phyloP scores from a whole-genome alignment of 116 monocot species.

The Dioscorea cayenensis region DNA sequence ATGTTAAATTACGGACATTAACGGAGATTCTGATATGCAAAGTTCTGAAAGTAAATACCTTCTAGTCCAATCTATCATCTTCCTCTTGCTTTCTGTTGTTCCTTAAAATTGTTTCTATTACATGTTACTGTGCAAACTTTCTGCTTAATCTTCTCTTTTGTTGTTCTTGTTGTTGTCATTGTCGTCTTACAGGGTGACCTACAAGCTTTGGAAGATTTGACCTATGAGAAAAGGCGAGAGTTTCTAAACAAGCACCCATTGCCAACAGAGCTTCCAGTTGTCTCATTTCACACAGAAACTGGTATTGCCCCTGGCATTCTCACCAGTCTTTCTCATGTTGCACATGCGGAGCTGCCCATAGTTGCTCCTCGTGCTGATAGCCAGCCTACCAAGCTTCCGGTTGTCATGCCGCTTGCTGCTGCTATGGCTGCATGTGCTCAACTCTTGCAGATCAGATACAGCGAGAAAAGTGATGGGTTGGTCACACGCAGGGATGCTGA shows the following conservation, averaged over 20 bases:
- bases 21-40: slow-evolving; percentile 84
- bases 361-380: slow-evolving; percentile 21
- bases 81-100: no score
- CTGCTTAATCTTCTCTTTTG: not conserved
- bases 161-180: not conserved
- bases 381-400: slow-evolving; percentile 32
- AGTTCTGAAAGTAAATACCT: slow-evolving; percentile 65
- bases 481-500: slow-evolving; percentile 74
- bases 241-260: slow-evolving; percentile 66
- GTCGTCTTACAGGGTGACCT: slow-evolving; percentile 61
- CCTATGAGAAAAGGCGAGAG: slow-evolving; percentile 74
- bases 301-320: slow-evolving; percentile 6
- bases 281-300: slow-evolving; percentile 96
- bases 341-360: slow-evolving; percentile 52
- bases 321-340: slow-evolving; percentile 6
- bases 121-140: not conserved
- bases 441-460: slow-evolving; percentile 50
- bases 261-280: slow-evolving; percentile 71
- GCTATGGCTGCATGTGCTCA: slow-evolving; percentile 44
- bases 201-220: slow-evolving; percentile 84
- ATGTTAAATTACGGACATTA: slow-evolving; percentile 68
- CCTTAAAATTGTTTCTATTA: no score
- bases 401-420: slow-evolving; percentile 10
- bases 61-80: not conserved
- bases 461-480: slow-evolving; percentile 52